These are phyloP conservation scores for Beta macrorhiza DNA, from an alignment of 179 eudicot genomes.

Conservation along the genomic window DNA sequence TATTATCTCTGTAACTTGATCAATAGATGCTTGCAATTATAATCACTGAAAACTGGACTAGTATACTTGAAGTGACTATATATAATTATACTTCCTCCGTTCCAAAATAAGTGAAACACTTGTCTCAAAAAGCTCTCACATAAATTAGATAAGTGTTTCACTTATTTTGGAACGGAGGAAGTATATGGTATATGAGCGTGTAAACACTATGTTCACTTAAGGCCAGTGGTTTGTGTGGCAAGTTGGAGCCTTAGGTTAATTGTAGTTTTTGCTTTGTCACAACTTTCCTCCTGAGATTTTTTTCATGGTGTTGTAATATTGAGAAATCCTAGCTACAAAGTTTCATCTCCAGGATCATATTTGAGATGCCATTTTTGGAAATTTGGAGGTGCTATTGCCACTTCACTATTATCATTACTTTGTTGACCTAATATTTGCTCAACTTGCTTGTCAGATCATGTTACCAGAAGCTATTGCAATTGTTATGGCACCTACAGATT, in stretches of 20 bases:
- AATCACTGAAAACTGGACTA: not conserved
- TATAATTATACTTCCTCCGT: too few species aligned
- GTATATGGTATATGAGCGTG: not conserved
- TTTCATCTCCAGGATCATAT: not conserved
- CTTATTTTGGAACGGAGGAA: too few species aligned
- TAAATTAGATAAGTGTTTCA: too few species aligned
- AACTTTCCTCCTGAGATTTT: not conserved
- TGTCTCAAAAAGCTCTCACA: too few species aligned
- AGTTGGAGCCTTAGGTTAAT: not conserved
- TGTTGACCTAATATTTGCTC: conserved; percentile 6
- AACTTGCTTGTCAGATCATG: conserved; percentile 62
- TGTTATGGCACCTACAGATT: conserved; percentile 99
- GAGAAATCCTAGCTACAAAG: not conserved
- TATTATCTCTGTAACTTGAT: not conserved
- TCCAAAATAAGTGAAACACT: too few species aligned
- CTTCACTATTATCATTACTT: not conserved
- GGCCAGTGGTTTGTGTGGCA: not conserved
- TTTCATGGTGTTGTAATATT: not conserved
- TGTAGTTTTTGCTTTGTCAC: not conserved
- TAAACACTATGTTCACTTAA: not conserved
- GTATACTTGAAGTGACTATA: not conserved
- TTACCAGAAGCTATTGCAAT: conserved; percentile 97
- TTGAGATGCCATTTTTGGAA: not conserved
- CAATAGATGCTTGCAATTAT: not conserved
- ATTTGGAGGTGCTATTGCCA: conserved; percentile 2